A percentile compares a stretch with the other conserved stretches of the same genome.
phyloP scores from a whole-genome alignment of 75 land plant species.

The Sequoia sempervirens region DNA sequence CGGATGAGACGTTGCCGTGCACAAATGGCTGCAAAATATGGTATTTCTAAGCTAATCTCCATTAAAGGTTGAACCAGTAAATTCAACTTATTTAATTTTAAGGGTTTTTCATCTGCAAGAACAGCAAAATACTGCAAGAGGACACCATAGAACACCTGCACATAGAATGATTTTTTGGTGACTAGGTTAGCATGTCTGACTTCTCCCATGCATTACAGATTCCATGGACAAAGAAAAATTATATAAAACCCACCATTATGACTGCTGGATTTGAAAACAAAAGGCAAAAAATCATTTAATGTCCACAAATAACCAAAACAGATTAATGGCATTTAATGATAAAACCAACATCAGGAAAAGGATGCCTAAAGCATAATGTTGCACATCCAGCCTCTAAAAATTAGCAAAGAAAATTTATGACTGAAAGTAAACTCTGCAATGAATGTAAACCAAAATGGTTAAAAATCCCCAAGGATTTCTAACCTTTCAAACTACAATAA shows the following conservation, averaged over 20 bases:
- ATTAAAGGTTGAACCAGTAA: constrained; percentile 71
- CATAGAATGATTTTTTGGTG: neutral
- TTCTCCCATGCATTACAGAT: neutral
- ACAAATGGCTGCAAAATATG: constrained; percentile 89
- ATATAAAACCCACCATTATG: neutral
- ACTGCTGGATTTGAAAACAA: neutral
- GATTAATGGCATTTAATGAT: neutral
- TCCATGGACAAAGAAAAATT: neutral
- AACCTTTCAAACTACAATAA: neutral
- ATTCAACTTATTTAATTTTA: constrained; percentile 52
- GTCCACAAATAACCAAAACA: neutral
- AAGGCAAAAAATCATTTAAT: neutral
- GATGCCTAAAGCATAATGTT: neutral
- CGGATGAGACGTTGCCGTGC: constrained; percentile 70
- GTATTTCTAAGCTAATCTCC: constrained; percentile 80
- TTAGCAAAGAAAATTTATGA: neutral
- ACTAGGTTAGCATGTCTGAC: constrained; percentile 1
- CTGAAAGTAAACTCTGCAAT: neutral
- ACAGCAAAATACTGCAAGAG: constrained; percentile 80
- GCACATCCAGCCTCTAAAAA: neutral
- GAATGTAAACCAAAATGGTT: neutral
- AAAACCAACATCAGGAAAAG: neutral
- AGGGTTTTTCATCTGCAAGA: constrained; percentile 49
- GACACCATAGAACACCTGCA: constrained; percentile 92
- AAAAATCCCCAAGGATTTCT: neutral